Evolutionary conservation across 495 filamentous ascomycete genomes (phyloP), one percentile per base, ranked within the genome.

Genomic region (Cercophora samala): DNA sequence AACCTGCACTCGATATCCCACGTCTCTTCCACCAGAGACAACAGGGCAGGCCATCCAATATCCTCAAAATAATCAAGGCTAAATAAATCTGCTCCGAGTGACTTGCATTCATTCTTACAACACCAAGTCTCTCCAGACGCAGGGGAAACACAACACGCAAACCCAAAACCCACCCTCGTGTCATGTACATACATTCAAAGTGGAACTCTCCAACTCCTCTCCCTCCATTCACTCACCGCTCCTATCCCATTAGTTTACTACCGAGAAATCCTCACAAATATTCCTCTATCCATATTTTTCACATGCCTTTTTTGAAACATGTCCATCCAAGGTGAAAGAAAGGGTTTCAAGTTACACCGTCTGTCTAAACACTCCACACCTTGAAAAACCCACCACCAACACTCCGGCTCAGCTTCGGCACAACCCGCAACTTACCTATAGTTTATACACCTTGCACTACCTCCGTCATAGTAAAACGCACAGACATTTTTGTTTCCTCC

Each of bases 401-500:
- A 4, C 8, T 4, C 54, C 22, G n/a, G 54, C 54, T 56, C 22
- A 13, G 22, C 37, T 46, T 46, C 37, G 37, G 37, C 37, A 46
- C 37, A 46, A 46, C 9, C 37, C 37, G 54, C n/a, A 5, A 3
- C 18, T 54, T 54, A 4, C 17, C 15, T 54, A 3, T 24, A 9
- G n/a, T n/a, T n/a, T n/a, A n/a, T n/a, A n/a, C n/a, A n/a, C n/a
- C n/a, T n/a, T n/a, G n/a, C n/a, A n/a, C n/a, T 19, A 11, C 22
- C 21, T 60, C 9, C 23, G 58, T 26, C 26, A 23, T 60, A 22
- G 24, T 22, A 29, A 3, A 56, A 5, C 58, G 58, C 58, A 60
- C 58, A 21, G 58, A 60, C 58, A 60, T 17, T 5, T 29, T 29
- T 56, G n/a, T n/a, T n/a, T n/a, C n/a, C n/a, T n/a, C n/a, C n/a